phyloP scores from a whole-genome alignment of 164 flowering plant genomes.

The Hamamelis virginiana region DNA sequence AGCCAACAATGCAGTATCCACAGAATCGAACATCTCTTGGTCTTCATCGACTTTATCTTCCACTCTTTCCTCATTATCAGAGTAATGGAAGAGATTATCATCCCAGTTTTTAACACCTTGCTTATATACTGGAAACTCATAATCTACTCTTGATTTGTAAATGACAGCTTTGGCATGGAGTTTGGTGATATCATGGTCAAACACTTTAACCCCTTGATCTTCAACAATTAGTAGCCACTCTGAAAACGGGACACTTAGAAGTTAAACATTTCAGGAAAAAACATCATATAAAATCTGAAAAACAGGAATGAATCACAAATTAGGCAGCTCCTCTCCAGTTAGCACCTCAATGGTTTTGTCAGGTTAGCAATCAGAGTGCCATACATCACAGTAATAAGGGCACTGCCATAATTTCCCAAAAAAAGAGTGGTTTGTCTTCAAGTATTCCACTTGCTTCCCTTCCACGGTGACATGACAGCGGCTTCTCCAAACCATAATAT shows the following conservation, averaged over 20 bases:
- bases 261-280: not conserved
- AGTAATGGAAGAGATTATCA: not conserved
- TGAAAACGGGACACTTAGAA: slow-evolving; percentile 9
- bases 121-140: slow-evolving; percentile 10
- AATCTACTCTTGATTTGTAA: slow-evolving; percentile 16
- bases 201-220: slow-evolving; percentile 31
- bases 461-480: not conserved
- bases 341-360: not conserved
- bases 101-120: not conserved
- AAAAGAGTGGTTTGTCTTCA: not conserved
- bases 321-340: not conserved
- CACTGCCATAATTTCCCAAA: not conserved
- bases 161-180: slow-evolving; percentile 21
- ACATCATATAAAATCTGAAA: not conserved
- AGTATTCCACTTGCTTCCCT: not conserved
- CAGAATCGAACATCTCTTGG: slow-evolving; percentile 28
- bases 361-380: too few species aligned
- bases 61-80: not conserved
- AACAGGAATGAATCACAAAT: not conserved
- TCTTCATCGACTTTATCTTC: slow-evolving; percentile 10
- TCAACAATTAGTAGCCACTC: slow-evolving; percentile 37
- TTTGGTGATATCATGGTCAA: slow-evolving; percentile 20
- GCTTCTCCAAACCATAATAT: not conserved
- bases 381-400: too few species aligned
- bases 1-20: slow-evolving; percentile 3